Conservation (phyloP, 2,329 filamentous ascomycete species). For the Rhinocladiella mackenziei region DNA sequence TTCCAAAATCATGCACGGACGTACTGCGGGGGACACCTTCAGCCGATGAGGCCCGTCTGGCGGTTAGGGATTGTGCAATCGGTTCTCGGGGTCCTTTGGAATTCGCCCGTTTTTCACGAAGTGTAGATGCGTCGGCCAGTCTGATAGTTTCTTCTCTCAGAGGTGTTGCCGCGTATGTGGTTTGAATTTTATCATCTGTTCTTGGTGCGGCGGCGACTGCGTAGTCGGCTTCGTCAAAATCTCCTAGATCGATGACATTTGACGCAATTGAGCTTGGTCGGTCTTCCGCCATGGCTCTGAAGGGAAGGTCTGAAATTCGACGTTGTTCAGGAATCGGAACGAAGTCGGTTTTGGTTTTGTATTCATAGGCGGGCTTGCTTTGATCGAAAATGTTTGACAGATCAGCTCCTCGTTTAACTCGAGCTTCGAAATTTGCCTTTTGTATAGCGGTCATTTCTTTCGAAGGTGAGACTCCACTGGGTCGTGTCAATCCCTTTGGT, state of each 20-base stretch:
- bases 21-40: slow-evolving; percentile 40
- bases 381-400: slow-evolving; percentile 58
- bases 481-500: slow-evolving; percentile 30
- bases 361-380: slow-evolving; percentile 54
- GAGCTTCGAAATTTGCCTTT: slow-evolving; percentile 53
- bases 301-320: slow-evolving; percentile 53
- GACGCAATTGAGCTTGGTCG: slow-evolving; percentile 45
- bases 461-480: slow-evolving; percentile 24
- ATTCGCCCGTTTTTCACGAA: slow-evolving; percentile 53
- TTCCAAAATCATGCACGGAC: slow-evolving; percentile 47
- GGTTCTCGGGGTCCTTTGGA: slow-evolving; percentile 41
- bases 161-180: slow-evolving; percentile 44
- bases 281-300: slow-evolving; percentile 35
- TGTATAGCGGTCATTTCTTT: slow-evolving; percentile 42
- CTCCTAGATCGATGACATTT: slow-evolving; percentile 51
- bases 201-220: slow-evolving; percentile 44
- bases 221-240: slow-evolving; percentile 49
- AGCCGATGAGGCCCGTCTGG: slow-evolving; percentile 27
- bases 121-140: slow-evolving; percentile 51
- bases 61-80: slow-evolving; percentile 34
- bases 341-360: slow-evolving; percentile 52
- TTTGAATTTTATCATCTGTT: slow-evolving; percentile 48
- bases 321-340: slow-evolving; percentile 44
- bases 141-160: slow-evolving; percentile 46
- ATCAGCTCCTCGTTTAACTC: slow-evolving; percentile 53